These are phyloP conservation scores for Suhomyces sp. DNA, from an alignment of 805 yeast species.

Conservation along the genomic window DNA sequence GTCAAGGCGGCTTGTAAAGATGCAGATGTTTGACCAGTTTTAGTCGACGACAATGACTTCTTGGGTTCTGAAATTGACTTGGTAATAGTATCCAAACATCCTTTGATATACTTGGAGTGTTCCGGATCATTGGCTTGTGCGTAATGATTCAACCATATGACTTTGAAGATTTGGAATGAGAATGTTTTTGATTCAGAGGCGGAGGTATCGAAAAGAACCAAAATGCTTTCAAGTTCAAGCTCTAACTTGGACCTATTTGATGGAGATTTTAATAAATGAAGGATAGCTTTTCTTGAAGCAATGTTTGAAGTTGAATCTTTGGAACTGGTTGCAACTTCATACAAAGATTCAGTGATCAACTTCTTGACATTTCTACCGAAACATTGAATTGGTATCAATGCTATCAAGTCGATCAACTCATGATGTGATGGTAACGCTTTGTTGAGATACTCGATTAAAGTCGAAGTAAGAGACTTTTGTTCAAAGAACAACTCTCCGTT, in stretches of 20 bases:
- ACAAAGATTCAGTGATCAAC: conserved; percentile 14
- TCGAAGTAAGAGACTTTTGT: conserved; percentile 38
- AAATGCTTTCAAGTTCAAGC: conserved; percentile 28
- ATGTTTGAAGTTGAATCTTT: conserved; percentile 5
- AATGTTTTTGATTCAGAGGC: conserved; percentile 2
- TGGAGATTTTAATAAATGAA: conserved; percentile 48
- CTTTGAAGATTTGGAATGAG: conserved; percentile 17
- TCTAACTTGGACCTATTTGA: conserved; percentile 57
- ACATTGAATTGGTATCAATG: conserved; percentile 51
- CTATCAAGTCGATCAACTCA: conserved; percentile 11
- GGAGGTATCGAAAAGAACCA: conserved; percentile 8
- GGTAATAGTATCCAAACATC: conserved; percentile 14
- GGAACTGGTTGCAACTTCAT: conserved; percentile 3
- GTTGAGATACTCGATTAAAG: conserved; percentile 22
- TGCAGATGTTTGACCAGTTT: too few species aligned
- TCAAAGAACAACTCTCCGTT: conserved; percentile 48
- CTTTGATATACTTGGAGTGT: conserved; percentile 20
- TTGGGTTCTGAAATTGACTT: conserved; percentile 2
- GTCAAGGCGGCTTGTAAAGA: conserved; percentile 4
- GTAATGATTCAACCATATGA: conserved; percentile 41
- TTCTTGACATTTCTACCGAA: conserved; percentile 19
- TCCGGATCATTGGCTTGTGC: conserved; percentile 35
- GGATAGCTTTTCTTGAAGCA: conserved; percentile 23
- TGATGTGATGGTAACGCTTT: conserved; percentile 6
- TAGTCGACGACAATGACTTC: too few species aligned